Base-by-base conservation (phyloP, 306 rosid species). In the Vigna trinervia region DNA sequence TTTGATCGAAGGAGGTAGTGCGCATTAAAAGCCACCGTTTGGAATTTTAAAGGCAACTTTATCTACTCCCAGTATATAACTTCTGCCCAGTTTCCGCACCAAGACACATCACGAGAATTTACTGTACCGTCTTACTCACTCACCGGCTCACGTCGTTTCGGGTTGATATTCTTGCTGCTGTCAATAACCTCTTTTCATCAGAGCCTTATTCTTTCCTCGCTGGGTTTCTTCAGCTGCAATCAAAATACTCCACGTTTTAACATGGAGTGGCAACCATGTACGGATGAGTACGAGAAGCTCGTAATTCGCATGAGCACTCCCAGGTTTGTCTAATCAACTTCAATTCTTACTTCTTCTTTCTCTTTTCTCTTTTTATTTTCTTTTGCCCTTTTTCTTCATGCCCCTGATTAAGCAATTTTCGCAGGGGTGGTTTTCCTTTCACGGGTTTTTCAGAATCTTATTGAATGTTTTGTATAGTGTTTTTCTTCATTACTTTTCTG, bases 271-370 rank as follows among this genome's bases (percentile, higher is more conserved):
- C 83, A 95, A 26, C 77, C 91, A 12, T 83, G 86, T 85, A 82
- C 88, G 71, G 92, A 87, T 10, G 98, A 95, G 81, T 95, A 83
- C 57, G 92, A 92, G 38, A 95, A 92, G 76, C 98, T 95, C 19
- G 87, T 92, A 12, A 83, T 85, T 80, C 88, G 96, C 48, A 92
- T 95, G 96, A 88, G 88, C 89, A 84, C 96, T 1, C 98, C 98
- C 5, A 90, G 98, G 98, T 92, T 19, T 22, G 80, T 77, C 75
- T 79, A 39, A 36, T 36, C 41, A 26, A 1, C 12, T 78, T 68
- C 78, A 23, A 1, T 52, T 9, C 7, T 14, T 12, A 9, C 2
- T 36, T 73, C 4, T 3, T 52, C 4, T 3, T 52, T 64, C 2
- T 12, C 13, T n/a, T 67, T 12, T 0, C 19, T 11, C 3, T 54